phyloP scores from a whole-genome alignment of 805 yeast species.

The Maudiozyma saulgeensis region DNA sequence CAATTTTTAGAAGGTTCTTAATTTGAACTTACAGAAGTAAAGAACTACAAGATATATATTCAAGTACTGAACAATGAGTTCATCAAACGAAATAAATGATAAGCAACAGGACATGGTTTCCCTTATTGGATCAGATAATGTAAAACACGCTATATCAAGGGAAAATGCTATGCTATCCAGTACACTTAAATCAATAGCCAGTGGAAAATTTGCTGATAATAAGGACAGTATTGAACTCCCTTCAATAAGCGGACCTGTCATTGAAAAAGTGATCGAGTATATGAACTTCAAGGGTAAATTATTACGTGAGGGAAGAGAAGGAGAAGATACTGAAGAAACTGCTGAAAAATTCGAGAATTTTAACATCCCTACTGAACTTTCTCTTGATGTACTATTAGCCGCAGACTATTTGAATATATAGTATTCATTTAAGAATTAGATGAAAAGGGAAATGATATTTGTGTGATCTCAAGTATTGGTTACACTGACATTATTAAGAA shows the following conservation, averaged over 20 bases:
- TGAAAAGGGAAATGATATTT: no score
- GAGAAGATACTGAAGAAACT: constrained; percentile 24
- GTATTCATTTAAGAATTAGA: not conserved
- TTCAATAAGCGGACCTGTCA: constrained; percentile 60
- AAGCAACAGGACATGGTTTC: constrained; percentile 28
- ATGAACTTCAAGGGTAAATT: constrained; percentile 66
- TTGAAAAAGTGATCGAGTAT: constrained; percentile 79
- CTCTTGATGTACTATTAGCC: constrained; percentile 81
- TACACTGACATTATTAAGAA: no score
- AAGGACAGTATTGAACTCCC: constrained; percentile 44
- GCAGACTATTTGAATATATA: constrained; percentile 56
- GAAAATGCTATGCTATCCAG: constrained; percentile 74
- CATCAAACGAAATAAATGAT: no score
- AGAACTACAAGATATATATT: no score
- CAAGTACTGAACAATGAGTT: no score
- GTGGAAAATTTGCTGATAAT: constrained; percentile 48
- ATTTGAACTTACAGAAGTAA: no score
- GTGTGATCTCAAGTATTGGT: no score
- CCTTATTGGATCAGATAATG: constrained; percentile 65
- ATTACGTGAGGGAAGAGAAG: constrained; percentile 36
- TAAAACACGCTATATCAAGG: constrained; percentile 47
- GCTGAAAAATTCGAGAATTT: constrained; percentile 62
- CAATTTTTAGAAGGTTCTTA: no score
- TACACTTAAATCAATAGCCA: constrained; percentile 49
- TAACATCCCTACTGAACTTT: constrained; percentile 87